These are phyloP conservation scores for Arthrobotrys sphaeroides DNA, from an alignment of 2,329 filamentous ascomycete genomes.

Conservation along the genomic window DNA sequence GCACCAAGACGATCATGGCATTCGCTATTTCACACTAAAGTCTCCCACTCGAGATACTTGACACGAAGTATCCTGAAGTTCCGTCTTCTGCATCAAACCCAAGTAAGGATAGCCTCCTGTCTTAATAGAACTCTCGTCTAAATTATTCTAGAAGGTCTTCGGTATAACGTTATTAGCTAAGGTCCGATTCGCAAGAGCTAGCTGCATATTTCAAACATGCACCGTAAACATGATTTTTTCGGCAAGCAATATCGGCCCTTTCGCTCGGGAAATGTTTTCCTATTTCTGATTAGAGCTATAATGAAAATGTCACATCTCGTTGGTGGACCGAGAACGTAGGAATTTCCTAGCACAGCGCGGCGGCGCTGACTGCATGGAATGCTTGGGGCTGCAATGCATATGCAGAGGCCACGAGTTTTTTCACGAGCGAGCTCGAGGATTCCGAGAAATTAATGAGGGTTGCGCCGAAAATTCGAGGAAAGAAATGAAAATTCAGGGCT, in stretches of 20 bases:
- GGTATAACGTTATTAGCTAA: background rate
- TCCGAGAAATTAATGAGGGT: too few species aligned
- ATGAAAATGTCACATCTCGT: background rate
- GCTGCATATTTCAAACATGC: background rate
- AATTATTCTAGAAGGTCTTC: constrained; percentile 13
- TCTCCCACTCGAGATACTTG: background rate
- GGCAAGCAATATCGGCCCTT: constrained; percentile 3
- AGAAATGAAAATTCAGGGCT: background rate
- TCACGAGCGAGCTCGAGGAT: background rate
- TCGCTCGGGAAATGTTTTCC: constrained; percentile 12
- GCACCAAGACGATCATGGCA: background rate
- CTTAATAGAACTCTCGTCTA: background rate
- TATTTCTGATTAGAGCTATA: background rate
- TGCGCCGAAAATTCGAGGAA: background rate
- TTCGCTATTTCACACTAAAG: background rate
- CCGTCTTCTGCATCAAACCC: background rate
- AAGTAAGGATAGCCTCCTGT: background rate
- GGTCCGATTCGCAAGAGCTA: background rate
- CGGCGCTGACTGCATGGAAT: background rate
- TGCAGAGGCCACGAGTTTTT: constrained; percentile 25
- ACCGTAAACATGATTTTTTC: background rate
- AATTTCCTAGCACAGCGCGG: background rate
- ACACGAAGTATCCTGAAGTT: background rate
- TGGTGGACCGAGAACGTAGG: background rate
- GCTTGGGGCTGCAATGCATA: constrained; percentile 19